Base-by-base conservation (phyloP, 306 rosid species). In the Cucurbita pepo region DNA sequence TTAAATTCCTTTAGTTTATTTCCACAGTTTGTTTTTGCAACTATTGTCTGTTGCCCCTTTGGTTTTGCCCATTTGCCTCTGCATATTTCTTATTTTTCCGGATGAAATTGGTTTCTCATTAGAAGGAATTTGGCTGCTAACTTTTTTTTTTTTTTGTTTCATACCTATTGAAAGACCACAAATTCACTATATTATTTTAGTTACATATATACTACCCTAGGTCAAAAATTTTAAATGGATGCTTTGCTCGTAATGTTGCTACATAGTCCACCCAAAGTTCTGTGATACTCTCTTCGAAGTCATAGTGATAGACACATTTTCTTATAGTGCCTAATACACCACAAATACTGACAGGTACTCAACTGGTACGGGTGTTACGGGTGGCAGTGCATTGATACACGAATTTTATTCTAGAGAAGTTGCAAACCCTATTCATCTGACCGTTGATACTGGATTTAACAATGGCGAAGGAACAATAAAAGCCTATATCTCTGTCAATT, bases 351-450 rank as follows among this genome's bases (percentile, higher is more conserved):
- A 75, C 78, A 91, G 99, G 97, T 91, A 89, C 79, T 91, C 99
- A 19, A 95, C 99, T 56, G 99, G 99, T 62, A 83, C 77, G 79
- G 96, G 97, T 64, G 96, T 95, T 58, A 85, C 86, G 14, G 96
- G 96, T 59, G 95, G 96, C 37, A 91, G 96, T 77, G 91, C 86
- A 38, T 77, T 95, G 75, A 91, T 95, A 76, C 99, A 95, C 61
- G 99, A 91, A 1, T 95, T 95, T 81, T 95, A 91, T 82, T 89
- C 99, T 62, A 79, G 92, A 69, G 97, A 95, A 83, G 96, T 85
- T 34, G 61, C 91, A 58, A 89, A 85, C 83, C 96, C 97, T 16
- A 76, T 95, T 66, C 97, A 95, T 78, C 81, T 95, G 87, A 95
- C 97, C 1, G 96, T 95, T 76, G 97, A 95, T 79, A 95, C 97